phyloP scores from a whole-genome alignment of 179 eudicot species.

The Drosera spatulata region DNA sequence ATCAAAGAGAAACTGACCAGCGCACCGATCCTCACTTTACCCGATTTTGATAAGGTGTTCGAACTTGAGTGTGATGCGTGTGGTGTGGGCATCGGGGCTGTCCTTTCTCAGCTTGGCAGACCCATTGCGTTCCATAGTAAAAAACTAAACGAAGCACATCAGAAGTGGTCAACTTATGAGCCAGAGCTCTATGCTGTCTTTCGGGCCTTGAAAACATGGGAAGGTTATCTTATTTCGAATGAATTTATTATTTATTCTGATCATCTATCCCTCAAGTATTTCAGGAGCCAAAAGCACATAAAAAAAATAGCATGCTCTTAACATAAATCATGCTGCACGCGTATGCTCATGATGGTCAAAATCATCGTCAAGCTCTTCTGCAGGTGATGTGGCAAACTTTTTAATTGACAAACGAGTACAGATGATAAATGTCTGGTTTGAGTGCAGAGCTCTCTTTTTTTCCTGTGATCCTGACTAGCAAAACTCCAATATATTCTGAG shows the following conservation, averaged over 20 bases:
- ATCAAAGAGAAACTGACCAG: neutral
- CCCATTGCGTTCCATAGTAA: neutral
- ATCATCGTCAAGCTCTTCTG: no score
- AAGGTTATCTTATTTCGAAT: no score
- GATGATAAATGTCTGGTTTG: no score
- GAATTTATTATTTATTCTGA: neutral
- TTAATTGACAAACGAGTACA: no score
- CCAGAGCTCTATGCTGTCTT: neutral
- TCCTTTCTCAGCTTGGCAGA: neutral
- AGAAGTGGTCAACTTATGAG: neutral
- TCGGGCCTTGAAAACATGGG: neutral
- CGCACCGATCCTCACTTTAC: neutral
- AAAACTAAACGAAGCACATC: neutral
- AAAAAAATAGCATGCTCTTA: neutral
- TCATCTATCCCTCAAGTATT: neutral
- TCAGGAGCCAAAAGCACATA: neutral
- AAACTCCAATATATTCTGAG: no score
- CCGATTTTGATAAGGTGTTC: neutral
- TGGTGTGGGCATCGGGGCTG: neutral
- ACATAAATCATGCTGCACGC: no score
- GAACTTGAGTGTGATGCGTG: neutral
- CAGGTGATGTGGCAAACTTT: no score
- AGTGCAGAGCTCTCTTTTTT: no score
- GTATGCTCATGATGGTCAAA: no score
- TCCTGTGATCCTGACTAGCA: no score